Percentiles rank a stretch among this genome's conserved stretches.
Evolutionary conservation across 495 filamentous ascomycete species (phyloP).

Genomic region (Hapsidospora chrysogenum): DNA sequence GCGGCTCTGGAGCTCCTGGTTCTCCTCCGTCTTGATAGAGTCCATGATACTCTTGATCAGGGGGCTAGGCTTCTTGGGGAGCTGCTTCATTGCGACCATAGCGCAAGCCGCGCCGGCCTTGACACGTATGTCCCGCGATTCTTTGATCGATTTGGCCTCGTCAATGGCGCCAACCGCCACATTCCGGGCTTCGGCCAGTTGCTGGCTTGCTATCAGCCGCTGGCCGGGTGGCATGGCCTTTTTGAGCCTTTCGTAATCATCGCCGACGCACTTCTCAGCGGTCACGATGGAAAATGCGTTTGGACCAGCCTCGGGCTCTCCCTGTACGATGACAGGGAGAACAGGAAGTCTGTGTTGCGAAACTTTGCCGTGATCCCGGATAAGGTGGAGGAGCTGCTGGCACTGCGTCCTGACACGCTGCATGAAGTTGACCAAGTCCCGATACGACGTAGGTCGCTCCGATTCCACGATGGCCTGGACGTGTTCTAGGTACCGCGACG

Average conservation of each 20-base stretch:
- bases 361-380: constrained; percentile 73
- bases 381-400: constrained; percentile 71
- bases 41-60: constrained; percentile 97
- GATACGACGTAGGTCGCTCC: constrained; percentile 66
- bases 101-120: constrained; percentile 75
- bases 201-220: constrained; percentile 57
- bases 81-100: constrained; percentile 62
- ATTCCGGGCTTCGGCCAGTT: constrained; percentile 55
- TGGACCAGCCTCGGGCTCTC: constrained; percentile 74
- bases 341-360: constrained; percentile 51
- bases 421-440: constrained; percentile 74
- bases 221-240: constrained; percentile 70
- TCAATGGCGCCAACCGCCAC: constrained; percentile 54
- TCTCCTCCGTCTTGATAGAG: constrained; percentile 90
- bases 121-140: constrained; percentile 72
- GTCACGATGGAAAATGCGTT: constrained; percentile 78
- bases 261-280: constrained; percentile 66
- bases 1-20: constrained; percentile 71
- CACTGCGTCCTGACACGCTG: constrained; percentile 82
- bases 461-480: constrained; percentile 61
- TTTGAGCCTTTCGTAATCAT: constrained; percentile 77
- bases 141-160: constrained; percentile 61
- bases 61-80: constrained; percentile 79
- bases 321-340: constrained; percentile 81
- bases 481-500: constrained; percentile 32